Percentiles rank a stretch among this genome's conserved stretches.
Evolutionary conservation across 768 basidiomycete species (phyloP).

Genomic region (Suillus lakei): DNA sequence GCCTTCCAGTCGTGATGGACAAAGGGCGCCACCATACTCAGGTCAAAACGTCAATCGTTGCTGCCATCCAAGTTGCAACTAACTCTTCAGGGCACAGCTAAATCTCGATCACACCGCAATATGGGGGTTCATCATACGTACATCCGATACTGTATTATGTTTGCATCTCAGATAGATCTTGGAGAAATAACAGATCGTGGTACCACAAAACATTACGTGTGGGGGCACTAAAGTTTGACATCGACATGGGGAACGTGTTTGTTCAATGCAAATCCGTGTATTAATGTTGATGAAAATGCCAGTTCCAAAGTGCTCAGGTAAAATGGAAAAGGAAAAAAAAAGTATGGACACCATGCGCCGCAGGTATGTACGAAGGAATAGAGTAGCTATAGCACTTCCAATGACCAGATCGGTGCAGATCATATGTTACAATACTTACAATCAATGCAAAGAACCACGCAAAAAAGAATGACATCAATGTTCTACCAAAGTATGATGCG

Average conservation of each 20-base stretch:
- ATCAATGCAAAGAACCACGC: slow-evolving; percentile 6
- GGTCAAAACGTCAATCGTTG: too few species aligned
- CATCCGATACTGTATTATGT: not conserved
- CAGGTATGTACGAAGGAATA: not conserved
- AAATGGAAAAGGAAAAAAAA: not conserved
- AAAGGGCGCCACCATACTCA: too few species aligned
- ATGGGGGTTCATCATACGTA: not conserved
- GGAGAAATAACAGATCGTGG: not conserved
- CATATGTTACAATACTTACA: slow-evolving; percentile 14
- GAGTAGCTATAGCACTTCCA: not conserved
- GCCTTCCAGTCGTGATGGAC: too few species aligned
- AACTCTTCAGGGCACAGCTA: too few species aligned
- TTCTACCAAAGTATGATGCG: slow-evolving; percentile 8
- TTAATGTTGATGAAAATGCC: not conserved
- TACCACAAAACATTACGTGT: too few species aligned
- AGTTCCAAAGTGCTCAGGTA: not conserved
- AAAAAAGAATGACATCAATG: slow-evolving; percentile 12
- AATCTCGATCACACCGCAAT: too few species aligned
- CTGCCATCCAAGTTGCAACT: too few species aligned
- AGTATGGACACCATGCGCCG: slow-evolving; percentile 10
- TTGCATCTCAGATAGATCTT: too few species aligned
- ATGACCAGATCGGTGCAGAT: slow-evolving; percentile 6
- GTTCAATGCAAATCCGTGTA: not conserved
- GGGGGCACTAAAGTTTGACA: too few species aligned
- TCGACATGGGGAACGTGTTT: too few species aligned